Percentiles rank a stretch among this genome's conserved stretches.
Evolutionary conservation across 179 eudicot species (phyloP).

Genomic region (Spinacia oleracea): DNA sequence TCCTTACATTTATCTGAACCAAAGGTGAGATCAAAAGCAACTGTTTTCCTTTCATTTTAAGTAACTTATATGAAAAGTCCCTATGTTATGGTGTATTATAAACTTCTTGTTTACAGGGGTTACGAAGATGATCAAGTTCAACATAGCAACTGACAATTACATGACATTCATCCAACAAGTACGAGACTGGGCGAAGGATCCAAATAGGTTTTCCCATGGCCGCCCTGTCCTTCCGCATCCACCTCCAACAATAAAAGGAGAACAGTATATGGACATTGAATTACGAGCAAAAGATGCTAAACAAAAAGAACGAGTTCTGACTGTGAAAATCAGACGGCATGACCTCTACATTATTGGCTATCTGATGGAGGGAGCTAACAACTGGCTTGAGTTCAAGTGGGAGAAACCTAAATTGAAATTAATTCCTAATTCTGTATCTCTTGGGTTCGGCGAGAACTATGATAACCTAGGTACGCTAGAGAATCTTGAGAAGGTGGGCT

Average conservation of each 20-base stretch:
- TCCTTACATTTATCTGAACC: neutral
- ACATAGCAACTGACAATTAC: slow-evolving; percentile 18
- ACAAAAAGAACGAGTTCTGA: neutral
- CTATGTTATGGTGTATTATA: neutral
- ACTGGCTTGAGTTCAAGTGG: slow-evolving; percentile 16
- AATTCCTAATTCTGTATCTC: neutral
- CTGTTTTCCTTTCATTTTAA: neutral
- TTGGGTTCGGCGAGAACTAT: slow-evolving; percentile 21
- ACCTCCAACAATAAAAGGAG: neutral
- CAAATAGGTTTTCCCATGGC: slow-evolving; percentile 21
- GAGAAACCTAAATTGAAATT: neutral
- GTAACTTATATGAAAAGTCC: neutral
- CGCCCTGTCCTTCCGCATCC: slow-evolving; percentile 25
- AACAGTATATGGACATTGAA: slow-evolving; percentile 18
- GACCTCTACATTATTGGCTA: slow-evolving; percentile 20
- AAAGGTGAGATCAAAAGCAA: neutral
- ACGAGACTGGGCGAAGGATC: slow-evolving; percentile 22
- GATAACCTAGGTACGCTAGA: slow-evolving; percentile 7
- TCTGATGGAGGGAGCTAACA: neutral
- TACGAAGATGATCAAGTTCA: slow-evolving; percentile 10
- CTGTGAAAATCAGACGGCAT: slow-evolving; percentile 13
- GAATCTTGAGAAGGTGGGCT: slow-evolving; percentile 15
- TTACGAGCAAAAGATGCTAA: slow-evolving; percentile 9
- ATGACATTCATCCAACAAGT: slow-evolving; percentile 10
- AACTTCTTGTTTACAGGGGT: neutral